Evolutionary conservation across 202 grass and related monocot genomes (phyloP), one percentile per base, ranked within the genome.

Genomic region (Alloteropsis angusta): DNA sequence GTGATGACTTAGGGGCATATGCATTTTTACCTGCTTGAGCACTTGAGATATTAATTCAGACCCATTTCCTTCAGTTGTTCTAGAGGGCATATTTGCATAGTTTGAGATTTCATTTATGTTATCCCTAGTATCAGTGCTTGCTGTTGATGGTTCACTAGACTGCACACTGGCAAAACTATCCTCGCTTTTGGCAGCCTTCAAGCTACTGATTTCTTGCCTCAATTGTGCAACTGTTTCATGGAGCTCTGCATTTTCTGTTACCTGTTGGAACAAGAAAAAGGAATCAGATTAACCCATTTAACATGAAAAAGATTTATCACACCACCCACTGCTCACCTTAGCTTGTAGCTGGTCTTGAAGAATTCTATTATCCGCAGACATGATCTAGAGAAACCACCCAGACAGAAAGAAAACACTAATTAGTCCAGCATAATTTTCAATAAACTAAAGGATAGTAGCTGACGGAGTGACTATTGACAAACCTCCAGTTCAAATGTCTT

Each of bases 281-380:
- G 4, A 57, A 68, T 88, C 70, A 87, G 60, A 78, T 38, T 65
- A 48, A 68, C 83, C 56, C 73, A 82, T 76, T 78, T 45, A 70
- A 78, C 45, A 74, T n/a, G 4, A 2, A 85, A 69, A 76, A 76
- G 30, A 74, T 41, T 45, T 77, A 42, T 32, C 35, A 45, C 28
- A 44, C 34, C 22, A 42, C 44, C 32, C 5, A 59, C 77, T 32
- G 72, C 84, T 77, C 63, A 94, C 95, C 95, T 98, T 98, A 66
- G 81, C 75, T 83, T 94, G 91, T 28, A 98, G 80, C 75, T 98
- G 95, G 58, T 98, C 92, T 88, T 98, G 95, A 82, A 98, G 95
- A 84, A 98, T 87, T 84, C 92, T 94, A 84, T 98, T 98, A 82
- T 98, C 95, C 28, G 95, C 95, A 72, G 95, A 94, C 89, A 94